phyloP scores from a whole-genome alignment of 169 alveolate species.

The Plasmodium coatneyi region DNA sequence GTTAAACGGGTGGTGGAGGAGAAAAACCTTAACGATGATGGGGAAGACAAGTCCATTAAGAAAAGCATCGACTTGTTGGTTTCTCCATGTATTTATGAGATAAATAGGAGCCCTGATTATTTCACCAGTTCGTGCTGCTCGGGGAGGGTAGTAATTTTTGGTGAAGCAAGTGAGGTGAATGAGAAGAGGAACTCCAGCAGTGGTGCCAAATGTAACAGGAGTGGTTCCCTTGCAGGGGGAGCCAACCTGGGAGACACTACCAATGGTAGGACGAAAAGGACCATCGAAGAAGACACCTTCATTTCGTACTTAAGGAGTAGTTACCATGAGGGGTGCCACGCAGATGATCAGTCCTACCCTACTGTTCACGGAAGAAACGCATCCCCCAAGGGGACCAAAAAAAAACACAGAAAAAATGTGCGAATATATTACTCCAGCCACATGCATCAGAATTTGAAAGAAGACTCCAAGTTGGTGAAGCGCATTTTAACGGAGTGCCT shows the following conservation, averaged over 20 bases:
- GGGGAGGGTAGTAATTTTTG: conserved; percentile 80
- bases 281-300: conserved; percentile 6
- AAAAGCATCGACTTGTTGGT: conserved; percentile 81
- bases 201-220: conserved; percentile 19
- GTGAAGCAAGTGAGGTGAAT: neutral
- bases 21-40: conserved; percentile 7
- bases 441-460: conserved; percentile 38
- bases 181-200: too few species aligned
- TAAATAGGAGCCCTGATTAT: conserved; percentile 75
- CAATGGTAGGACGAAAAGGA: conserved; percentile 23
- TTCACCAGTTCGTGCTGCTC: conserved; percentile 85
- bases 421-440: conserved; percentile 37
- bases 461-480: conserved; percentile 5
- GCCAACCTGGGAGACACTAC: neutral
- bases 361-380: neutral
- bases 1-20: conserved; percentile 25
- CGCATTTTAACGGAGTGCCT: neutral
- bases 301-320: conserved; percentile 62
- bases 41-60: conserved; percentile 81
- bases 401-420: conserved; percentile 66
- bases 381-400: neutral
- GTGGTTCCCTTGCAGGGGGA: too few species aligned
- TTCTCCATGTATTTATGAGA: conserved; percentile 75
- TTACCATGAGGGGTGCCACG: conserved; percentile 13
- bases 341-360: neutral